Evolutionary conservation across 2,329 filamentous ascomycete genomes (phyloP), one percentile per base, ranked within the genome.

Genomic region (Diplodia corticola): DNA sequence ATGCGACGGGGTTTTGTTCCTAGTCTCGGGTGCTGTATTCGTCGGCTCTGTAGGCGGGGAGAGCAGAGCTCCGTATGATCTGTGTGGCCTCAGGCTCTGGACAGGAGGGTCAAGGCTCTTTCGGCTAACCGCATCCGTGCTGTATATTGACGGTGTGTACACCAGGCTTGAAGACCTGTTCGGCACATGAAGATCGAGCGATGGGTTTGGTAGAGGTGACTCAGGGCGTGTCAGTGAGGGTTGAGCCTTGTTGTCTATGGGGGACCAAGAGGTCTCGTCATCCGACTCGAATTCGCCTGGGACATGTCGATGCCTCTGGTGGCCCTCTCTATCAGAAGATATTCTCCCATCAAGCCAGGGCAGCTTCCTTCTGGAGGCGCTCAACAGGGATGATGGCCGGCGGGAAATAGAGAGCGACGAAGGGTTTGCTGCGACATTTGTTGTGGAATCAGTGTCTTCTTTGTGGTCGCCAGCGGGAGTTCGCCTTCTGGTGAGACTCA

Each of bases 261-360:
- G 22, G 20, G 57, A 49, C 37, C 40, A 64, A 28, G 59, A 55
- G 4, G 50, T 13, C 35, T 28, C 59, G 24, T 49, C 37, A 24
- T 65, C 63, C 5, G 67, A 68, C 15, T 37, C 33, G 24, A 67
- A 68, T 7, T 28, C 64, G 2, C 67, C 67, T 6, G 67, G 67
- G 15, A 68, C 37, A 37, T 53, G 67, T 3, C 20, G 24, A 26
- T 15, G 6, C 33, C 35, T 40, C 20, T 15, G 30, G 6, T 15
- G 4, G 2, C 26, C 17, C 12, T 40, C 10, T 17, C 37, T 57
- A 15, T n/a, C 20, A 28, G 53, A 53, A 4, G 44, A 24, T 3
- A 20, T 13, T 40, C 55, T 63, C 1, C 63, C 68, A 49, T 66
- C 63, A 46, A 69, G 66, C 68, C 68, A 69, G 5, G 68, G 68